Percentiles rank a stretch among this genome's conserved stretches.
Evolutionary conservation across 495 filamentous ascomycete species (phyloP).

Genomic region (Penicillium dipodomyicola): DNA sequence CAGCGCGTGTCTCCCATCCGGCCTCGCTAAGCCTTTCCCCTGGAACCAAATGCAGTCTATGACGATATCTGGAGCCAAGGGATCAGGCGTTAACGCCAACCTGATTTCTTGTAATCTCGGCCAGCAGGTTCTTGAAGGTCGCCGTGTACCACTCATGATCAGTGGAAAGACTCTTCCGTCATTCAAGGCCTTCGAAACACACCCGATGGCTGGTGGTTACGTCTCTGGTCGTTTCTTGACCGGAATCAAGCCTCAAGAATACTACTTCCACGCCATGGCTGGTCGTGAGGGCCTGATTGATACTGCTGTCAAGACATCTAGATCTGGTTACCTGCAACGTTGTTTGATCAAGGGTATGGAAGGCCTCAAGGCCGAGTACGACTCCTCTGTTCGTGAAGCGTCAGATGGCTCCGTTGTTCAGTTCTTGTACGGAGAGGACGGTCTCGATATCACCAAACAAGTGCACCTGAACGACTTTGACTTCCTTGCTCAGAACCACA

Average conservation of each 20-base stretch:
- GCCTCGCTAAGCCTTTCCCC: slow-evolving; percentile 88
- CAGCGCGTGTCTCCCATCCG: slow-evolving; percentile 69
- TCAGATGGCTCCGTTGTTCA: slow-evolving; percentile 91
- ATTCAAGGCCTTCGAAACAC: slow-evolving; percentile 87
- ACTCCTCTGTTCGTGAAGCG: slow-evolving; percentile 82
- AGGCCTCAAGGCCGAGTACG: slow-evolving; percentile 86
- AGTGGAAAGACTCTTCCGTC: slow-evolving; percentile 95
- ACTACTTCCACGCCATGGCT: slow-evolving; percentile 99
- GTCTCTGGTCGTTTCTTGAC: slow-evolving; percentile 97
- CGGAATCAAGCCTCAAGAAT: slow-evolving; percentile 94
- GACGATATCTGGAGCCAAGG: slow-evolving; percentile 97
- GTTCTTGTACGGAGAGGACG: slow-evolving; percentile 96
- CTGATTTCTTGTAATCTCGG: slow-evolving; percentile 97
- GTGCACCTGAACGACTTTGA: slow-evolving; percentile 88
- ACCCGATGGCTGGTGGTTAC: slow-evolving; percentile 89
- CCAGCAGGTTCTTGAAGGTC: slow-evolving; percentile 93
- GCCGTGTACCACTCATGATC: slow-evolving; percentile 94
- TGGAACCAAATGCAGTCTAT: slow-evolving; percentile 99
- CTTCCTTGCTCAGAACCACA: slow-evolving; percentile 79
- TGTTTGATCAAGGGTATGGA: slow-evolving; percentile 99
- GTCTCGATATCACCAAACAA: slow-evolving; percentile 88
- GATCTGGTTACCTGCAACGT: slow-evolving; percentile 94
- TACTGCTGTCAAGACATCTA: slow-evolving; percentile 97
- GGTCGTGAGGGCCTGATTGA: slow-evolving; percentile 98
- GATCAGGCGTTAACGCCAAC: slow-evolving; percentile 87